These are phyloP conservation scores for Chrysoporthe puriensis DNA, from an alignment of 2,329 filamentous ascomycete genomes.

Conservation along the genomic window DNA sequence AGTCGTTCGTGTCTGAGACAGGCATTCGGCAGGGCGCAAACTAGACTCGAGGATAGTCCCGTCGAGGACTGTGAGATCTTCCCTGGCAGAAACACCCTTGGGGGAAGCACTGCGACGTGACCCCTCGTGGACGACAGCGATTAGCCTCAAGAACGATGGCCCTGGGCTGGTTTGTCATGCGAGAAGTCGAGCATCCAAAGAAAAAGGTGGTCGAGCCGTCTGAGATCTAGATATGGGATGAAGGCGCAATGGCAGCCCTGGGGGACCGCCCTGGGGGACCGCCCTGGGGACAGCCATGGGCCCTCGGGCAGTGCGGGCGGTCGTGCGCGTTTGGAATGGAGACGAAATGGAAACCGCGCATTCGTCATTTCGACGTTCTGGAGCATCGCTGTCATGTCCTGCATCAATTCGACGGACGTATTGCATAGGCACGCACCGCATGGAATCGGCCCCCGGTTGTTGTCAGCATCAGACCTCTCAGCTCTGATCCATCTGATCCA, in stretches of 20 bases:
- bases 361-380: constrained; percentile 16
- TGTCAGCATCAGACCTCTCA: constrained; percentile 3
- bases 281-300: neutral
- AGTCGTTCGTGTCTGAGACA: constrained; percentile 25
- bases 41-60: too few species aligned
- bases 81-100: neutral
- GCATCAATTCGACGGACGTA: neutral
- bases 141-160: constrained; percentile 1
- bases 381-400: neutral
- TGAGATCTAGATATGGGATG: constrained; percentile 14
- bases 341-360: constrained; percentile 13
- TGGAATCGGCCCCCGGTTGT: neutral
- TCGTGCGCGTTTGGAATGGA: constrained; percentile 13
- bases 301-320: neutral
- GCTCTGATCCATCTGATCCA: constrained; percentile 4
- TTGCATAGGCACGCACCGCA: neutral
- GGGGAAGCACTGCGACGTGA: neutral
- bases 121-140: constrained; percentile 8
- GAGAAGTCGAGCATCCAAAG: neutral
- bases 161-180: constrained; percentile 9
- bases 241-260: neutral
- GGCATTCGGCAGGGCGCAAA: neutral
- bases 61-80: neutral
- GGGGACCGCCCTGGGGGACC: too few species aligned
- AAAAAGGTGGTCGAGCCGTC: neutral